phyloP scores from a whole-genome alignment of 257 asterid genomes.

The Vinca minor region DNA sequence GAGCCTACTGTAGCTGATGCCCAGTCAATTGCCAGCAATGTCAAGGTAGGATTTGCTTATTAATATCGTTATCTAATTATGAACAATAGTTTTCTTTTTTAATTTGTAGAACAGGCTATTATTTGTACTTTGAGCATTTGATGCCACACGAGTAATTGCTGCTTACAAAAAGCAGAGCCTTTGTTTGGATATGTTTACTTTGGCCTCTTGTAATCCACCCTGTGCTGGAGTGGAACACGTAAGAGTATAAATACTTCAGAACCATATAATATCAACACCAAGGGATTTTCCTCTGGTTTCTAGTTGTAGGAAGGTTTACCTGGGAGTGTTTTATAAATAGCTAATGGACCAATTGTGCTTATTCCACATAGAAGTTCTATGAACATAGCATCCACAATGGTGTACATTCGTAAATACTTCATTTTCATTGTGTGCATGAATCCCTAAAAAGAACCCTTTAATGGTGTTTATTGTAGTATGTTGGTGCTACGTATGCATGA shows the following conservation, averaged over 20 bases:
- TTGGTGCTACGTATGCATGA: not conserved
- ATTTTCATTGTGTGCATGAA: not conserved
- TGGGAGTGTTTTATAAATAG: not conserved
- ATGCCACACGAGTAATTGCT: not conserved
- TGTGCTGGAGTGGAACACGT: not conserved
- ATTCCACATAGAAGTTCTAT: not conserved
- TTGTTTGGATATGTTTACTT: not conserved
- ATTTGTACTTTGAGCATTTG: not conserved
- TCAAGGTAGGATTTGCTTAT: conserved; percentile 46
- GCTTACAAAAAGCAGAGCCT: not conserved
- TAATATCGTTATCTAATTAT: not conserved
- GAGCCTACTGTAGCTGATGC: conserved; percentile 89
- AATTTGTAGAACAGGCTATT: not conserved
- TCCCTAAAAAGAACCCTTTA: not conserved
- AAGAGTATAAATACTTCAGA: not conserved
- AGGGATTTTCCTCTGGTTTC: not conserved
- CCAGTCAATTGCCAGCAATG: conserved; percentile 85
- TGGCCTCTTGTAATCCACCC: not conserved
- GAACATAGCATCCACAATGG: not conserved
- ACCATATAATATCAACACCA: not conserved
- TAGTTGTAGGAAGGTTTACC: not conserved
- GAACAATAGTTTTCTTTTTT: not conserved
- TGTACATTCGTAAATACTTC: not conserved
- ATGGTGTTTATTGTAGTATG: not conserved
- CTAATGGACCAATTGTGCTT: not conserved